phyloP scores from a whole-genome alignment of 441 rosid species.

The Breynia disticha region DNA sequence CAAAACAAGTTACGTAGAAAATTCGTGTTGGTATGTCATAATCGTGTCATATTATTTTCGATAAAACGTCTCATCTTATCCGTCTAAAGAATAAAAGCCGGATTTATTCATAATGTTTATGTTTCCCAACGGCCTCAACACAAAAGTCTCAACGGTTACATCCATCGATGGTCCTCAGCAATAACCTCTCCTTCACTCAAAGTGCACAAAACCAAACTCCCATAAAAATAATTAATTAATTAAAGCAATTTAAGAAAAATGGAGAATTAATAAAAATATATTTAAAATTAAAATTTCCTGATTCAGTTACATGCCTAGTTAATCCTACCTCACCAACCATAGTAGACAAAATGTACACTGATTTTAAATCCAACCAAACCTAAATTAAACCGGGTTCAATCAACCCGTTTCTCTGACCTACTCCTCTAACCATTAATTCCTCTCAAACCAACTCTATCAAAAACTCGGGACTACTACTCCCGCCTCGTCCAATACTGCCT shows the following conservation, averaged over 20 bases:
- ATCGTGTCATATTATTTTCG: no score
- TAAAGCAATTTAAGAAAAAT: neutral
- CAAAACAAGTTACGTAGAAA: no score
- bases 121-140: conserved; percentile 32
- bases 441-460: conserved; percentile 17
- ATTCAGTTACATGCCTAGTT: conserved; percentile 24
- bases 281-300: conserved; percentile 19
- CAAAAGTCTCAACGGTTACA: conserved; percentile 12
- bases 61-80: neutral
- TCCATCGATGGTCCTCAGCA: neutral
- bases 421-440: conserved; percentile 1
- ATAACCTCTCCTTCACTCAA: no score
- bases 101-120: conserved; percentile 23
- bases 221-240: neutral
- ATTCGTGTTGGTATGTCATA: no score
- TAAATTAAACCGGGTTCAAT: conserved; percentile 17
- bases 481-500: conserved; percentile 26
- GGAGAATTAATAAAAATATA: neutral
- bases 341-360: conserved; percentile 17
- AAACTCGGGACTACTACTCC: conserved; percentile 36
- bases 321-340: conserved; percentile 32
- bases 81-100: neutral
- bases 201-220: neutral
- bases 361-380: conserved; percentile 8
- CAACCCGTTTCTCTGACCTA: conserved; percentile 11